A percentile compares a stretch with the other conserved stretches of the same genome.
These are phyloP conservation scores for Linum usitatissimum DNA, from an alignment of 345 rosid species.

Conservation along the genomic window DNA sequence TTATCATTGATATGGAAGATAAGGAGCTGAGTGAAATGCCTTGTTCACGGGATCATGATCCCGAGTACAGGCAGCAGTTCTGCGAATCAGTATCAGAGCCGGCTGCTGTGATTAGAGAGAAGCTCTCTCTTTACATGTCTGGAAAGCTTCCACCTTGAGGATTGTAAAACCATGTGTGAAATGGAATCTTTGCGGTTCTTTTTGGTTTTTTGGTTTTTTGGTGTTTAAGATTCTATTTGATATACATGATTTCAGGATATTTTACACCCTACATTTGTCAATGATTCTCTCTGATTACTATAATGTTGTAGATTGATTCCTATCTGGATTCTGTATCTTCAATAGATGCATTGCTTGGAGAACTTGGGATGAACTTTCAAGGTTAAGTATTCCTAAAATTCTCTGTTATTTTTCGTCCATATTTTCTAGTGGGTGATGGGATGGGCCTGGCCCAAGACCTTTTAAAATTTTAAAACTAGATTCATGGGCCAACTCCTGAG, in stretches of 20 bases:
- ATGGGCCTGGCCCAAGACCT: background rate
- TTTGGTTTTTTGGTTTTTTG: too few species aligned
- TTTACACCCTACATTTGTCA: background rate
- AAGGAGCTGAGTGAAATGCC: conserved; percentile 32
- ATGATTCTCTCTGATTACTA: background rate
- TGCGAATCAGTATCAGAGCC: conserved; percentile 34
- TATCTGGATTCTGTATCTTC: background rate
- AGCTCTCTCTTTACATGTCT: conserved; percentile 33
- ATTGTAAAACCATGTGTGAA: too few species aligned
- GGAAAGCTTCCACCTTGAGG: conserved; percentile 29
- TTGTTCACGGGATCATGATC: conserved; percentile 40
- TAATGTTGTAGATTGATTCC: background rate
- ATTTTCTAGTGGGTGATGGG: background rate
- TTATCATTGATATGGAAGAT: conserved; percentile 49
- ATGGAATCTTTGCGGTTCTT: background rate
- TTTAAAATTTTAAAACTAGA: background rate
- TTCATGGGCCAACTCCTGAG: background rate
- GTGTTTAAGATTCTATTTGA: background rate
- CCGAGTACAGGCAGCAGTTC: conserved; percentile 35
- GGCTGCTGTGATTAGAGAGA: conserved; percentile 34
- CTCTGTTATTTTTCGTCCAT: background rate
- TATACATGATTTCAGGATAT: background rate
- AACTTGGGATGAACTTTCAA: background rate
- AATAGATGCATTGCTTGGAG: background rate
- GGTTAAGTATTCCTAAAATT: background rate